Percentiles rank a stretch among this genome's conserved stretches.
These are phyloP conservation scores for Aspergillus cejpii DNA, from an alignment of 2,329 filamentous ascomycete genomes.

Conservation along the genomic window DNA sequence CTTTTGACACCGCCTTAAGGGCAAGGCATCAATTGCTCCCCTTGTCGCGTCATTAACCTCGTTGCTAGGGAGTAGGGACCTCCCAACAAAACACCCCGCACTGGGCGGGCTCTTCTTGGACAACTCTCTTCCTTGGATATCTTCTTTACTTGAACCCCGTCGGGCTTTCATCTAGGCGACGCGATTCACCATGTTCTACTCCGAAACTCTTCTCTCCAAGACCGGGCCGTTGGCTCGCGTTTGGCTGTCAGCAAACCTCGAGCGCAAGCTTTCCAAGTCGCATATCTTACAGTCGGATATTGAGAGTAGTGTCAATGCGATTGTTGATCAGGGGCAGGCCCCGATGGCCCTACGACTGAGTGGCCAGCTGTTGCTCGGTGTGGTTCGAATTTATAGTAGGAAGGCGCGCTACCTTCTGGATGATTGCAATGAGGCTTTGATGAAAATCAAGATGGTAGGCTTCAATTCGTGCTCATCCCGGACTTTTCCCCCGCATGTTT, in stretches of 20 bases:
- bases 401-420: slow-evolving; percentile 95
- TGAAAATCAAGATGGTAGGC: slow-evolving; percentile 96
- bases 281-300: slow-evolving; percentile 93
- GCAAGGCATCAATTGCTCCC: slow-evolving; percentile 13
- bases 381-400: slow-evolving; percentile 93
- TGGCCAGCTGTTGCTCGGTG: slow-evolving; percentile 87
- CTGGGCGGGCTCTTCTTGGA: slow-evolving; percentile 25
- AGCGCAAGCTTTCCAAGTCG: slow-evolving; percentile 96
- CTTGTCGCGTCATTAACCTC: slow-evolving; percentile 29
- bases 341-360: slow-evolving; percentile 92
- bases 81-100: slow-evolving; percentile 26
- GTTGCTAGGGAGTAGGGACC: slow-evolving; percentile 19
- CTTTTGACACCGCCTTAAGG: slow-evolving; percentile 5
- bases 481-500: background rate
- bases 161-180: slow-evolving; percentile 3
- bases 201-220: slow-evolving; percentile 90
- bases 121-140: slow-evolving; percentile 20
- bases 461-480: background rate
- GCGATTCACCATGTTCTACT: slow-evolving; percentile 75
- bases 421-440: slow-evolving; percentile 92
- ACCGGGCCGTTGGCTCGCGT: slow-evolving; percentile 94
- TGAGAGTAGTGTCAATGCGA: slow-evolving; percentile 87
- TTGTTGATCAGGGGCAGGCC: slow-evolving; percentile 86
- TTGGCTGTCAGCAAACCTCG: slow-evolving; percentile 96
- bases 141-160: slow-evolving; percentile 27